Conservation (phyloP, 352 stramenopile species). For the Globisporangium okanoganense region DNA sequence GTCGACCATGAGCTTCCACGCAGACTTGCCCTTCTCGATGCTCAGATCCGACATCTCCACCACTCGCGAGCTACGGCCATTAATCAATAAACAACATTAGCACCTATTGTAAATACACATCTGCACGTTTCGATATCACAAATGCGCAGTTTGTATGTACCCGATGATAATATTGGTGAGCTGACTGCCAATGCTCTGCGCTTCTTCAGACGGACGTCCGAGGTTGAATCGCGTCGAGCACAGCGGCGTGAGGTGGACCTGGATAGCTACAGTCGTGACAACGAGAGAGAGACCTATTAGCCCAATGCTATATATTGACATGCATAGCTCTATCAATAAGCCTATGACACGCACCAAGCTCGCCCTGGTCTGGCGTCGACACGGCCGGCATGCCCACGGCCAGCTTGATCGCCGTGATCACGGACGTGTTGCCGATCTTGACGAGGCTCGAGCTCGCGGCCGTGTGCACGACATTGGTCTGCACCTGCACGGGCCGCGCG, state of each 20-base stretch:
- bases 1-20: slow-evolving; percentile 81
- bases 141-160: slow-evolving; percentile 22
- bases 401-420: slow-evolving; percentile 68
- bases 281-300: background rate
- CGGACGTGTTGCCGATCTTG: slow-evolving; percentile 68
- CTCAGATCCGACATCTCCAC: slow-evolving; percentile 74
- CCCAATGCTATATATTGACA: background rate
- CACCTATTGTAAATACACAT: background rate
- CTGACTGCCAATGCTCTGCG: slow-evolving; percentile 74
- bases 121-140: too few relatives aligned
- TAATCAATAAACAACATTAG: too few relatives aligned
- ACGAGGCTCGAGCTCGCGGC: slow-evolving; percentile 70
- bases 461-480: slow-evolving; percentile 62
- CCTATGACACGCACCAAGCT: slow-evolving; percentile 39
- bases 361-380: slow-evolving; percentile 65
- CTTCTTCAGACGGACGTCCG: slow-evolving; percentile 68
- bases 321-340: background rate
- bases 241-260: slow-evolving; percentile 77
- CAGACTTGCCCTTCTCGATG: slow-evolving; percentile 71
- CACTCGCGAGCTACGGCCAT: slow-evolving; percentile 44
- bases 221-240: slow-evolving; percentile 72
- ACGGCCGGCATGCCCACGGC: slow-evolving; percentile 70
- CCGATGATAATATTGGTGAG: slow-evolving; percentile 67
- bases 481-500: slow-evolving; percentile 48
- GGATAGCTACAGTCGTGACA: slow-evolving; percentile 34